Base-by-base conservation (phyloP, 1,139 yeast genomes). In the Taphrina wiesneri region DNA sequence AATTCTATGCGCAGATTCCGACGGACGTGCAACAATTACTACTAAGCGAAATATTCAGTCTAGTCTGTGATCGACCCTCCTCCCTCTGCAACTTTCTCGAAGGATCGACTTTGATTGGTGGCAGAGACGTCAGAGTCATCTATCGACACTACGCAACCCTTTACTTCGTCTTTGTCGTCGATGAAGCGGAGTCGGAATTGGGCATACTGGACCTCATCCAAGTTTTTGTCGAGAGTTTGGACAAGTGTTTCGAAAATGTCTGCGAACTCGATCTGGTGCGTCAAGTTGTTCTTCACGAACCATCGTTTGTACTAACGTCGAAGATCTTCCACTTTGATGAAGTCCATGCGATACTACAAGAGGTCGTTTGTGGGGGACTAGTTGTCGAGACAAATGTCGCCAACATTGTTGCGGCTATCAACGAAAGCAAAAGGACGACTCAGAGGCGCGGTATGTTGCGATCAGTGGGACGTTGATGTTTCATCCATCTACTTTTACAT, bases 301-400 rank as follows among this genome's bases (percentile, higher is more conserved):
- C n/a, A n/a, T n/a, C n/a, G n/a, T n/a, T n/a, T n/a, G 9, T 15
- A 39, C 53, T 28, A 3, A 5, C 19, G 45, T 51, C 26, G 28
- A 15, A 68, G 69, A 60, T 68, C 13, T 71, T 71, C 76, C 97
- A 97, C 28, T 93, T 98, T 97, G 97, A 93, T 76, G 96, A 91
- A 15, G 79, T 93, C 52, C 96, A 93, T 74, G 88, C 96, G 1
- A 97, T 93, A 3, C 77, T 93, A 66, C 77, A 76, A 41, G 98
- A 95, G 73, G 88, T 93, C 49, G 88, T 93, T 0, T 99, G 93
- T 75, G 99, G 98, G 32, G 99, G 99, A 0, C 87, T 95, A 96
- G 99, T 93, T n/a, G 90, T 95, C 46, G 99, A 93, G 75, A 92
- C 99, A 0, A 90, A 87, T 72, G 90, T 91, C 30, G 76, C 79